Base-by-base conservation (phyloP, 2,329 filamentous ascomycete genomes). In the Tetracladium maxilliforme region DNA sequence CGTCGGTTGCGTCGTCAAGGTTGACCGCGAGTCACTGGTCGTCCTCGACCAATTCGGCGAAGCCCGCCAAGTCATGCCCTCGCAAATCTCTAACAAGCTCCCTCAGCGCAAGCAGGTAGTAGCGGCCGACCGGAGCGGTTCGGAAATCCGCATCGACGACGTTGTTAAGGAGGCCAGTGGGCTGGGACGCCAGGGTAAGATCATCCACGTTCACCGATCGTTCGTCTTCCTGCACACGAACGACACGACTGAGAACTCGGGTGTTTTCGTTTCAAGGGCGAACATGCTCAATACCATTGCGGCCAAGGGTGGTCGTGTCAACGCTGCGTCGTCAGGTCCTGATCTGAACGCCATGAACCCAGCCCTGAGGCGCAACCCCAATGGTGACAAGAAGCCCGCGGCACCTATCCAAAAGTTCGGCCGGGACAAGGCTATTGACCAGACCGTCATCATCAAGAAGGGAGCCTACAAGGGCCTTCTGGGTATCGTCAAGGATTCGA, bases 401-500 rank as follows among this genome's bases (percentile, higher is more conserved):
- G 65, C 73, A 10, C 84, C 84, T 22, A 79, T 79, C 20, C 78
- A 76, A 47, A 59, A 54, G 26, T 83, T 83, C 40, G 72, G 78
- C 13, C 71, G 84, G 19, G 90, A 98, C 48, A 71, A 73, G 28
- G 64, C 90, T 15, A 73, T 95, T 34, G 86, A 86, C 21, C 87
- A 93, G 55, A 94, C 84, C 1, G 84, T 95, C 22, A 82, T 77
- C 25, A 79, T 95, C 42, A 71, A 75, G 29, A 83, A 77, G 44
- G 90, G 90, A 15, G 73, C 78, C 13, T 84, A 87, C 59, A 98
- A 98, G 54, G 87, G 87, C 29, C 63, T 94, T 21, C 60, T 95
- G 21, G 90, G 90, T 39, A 92, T 94, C 36, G 86, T 98, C 39
- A 94, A 93, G 47, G 87, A 95, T 45, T 79, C 87, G 1, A 92